phyloP scores from a whole-genome alignment of 148 eudicot genomes.

The Fallopia convolvulus region DNA sequence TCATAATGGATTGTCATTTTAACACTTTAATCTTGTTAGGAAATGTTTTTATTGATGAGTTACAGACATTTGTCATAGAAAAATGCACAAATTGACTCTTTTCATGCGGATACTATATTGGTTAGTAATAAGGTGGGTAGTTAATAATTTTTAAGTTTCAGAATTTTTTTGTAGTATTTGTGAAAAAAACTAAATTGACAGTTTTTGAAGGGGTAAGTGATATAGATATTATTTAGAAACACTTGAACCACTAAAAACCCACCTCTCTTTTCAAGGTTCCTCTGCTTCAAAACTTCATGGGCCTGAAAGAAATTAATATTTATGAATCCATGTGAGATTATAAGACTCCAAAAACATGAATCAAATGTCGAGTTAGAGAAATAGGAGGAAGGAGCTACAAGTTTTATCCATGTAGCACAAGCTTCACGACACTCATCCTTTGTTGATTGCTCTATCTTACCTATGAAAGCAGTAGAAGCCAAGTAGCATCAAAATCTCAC shows the following conservation, averaged over 20 bases:
- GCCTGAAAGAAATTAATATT: conserved; percentile 46
- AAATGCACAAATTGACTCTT: no score
- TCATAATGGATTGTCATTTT: no score
- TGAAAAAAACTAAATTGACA: no score
- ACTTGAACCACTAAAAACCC: conserved; percentile 7
- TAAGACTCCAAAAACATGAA: conserved; percentile 6
- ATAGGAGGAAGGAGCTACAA: conserved; percentile 33
- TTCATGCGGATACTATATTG: no score
- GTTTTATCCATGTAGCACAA: conserved; percentile 63
- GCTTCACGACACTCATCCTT: conserved; percentile 84
- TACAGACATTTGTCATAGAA: no score
- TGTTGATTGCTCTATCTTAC: conserved; percentile 87
- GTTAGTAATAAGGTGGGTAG: no score
- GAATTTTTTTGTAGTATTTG: no score
- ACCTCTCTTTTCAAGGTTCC: conserved; percentile 63
- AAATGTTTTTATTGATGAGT: not conserved
- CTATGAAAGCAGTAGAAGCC: conserved; percentile 23
- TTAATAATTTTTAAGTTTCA: no score
- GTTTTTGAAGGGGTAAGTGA: no score
- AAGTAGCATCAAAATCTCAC: conserved; percentile 8
- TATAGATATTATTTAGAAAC: no score
- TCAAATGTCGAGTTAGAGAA: not conserved
- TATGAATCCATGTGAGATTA: conserved; percentile 1
- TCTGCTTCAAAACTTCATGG: conserved; percentile 55
- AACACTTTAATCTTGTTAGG: not conserved